Base-by-base conservation (phyloP, 371 early-diverging fungal species). In the Mortierella sp. region DNA sequence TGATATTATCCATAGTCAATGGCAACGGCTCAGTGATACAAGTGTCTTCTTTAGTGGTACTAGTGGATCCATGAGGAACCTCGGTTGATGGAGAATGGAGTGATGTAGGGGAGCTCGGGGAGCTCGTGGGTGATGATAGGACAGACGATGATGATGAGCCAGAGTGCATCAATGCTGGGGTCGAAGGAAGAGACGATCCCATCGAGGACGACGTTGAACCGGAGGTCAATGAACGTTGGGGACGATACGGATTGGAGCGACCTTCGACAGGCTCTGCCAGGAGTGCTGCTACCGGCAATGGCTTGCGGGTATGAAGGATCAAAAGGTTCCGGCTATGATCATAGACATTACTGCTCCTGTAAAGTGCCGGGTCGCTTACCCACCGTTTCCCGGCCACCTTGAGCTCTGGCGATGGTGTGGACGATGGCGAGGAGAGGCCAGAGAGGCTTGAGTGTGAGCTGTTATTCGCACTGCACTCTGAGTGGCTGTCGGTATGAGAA, bases 231-330 rank as follows among this genome's bases (percentile, higher is more conserved):
- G 54, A 26, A 58, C 65, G 57, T 34, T 64, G 55, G 10, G 53
- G 28, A n/a, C 54, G 60, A 60, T 64, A 65, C 53, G 67, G 67
- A 42, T 43, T 24, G 21, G 58, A 5, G 19, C 23, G 28, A 14
- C 9, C 18, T 16, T 30, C 42, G 2, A 58, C 13, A n/a, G 30
- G 14, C 34, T 45, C 39, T 14, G 43, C 14, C 3, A 24, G 14
- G 3, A 48, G 9, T 14, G 48, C 48, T 53, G 51, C 16, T 57
- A 21, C n/a, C n/a, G 26, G 14, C 43, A 47, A 21, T 41, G 73
- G 73, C 58, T 55, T 62, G 55, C 73, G 73, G 31, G 67, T 55
- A 50, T 73, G 73, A 28, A 73, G 73, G 28, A 73, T 64, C 30
- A 73, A 57, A 27, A 73, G 61, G 43, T 73, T 73, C 31, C 73